phyloP scores from a whole-genome alignment of 768 basidiomycete genomes.

The Coprinopsis marcescibilis region DNA sequence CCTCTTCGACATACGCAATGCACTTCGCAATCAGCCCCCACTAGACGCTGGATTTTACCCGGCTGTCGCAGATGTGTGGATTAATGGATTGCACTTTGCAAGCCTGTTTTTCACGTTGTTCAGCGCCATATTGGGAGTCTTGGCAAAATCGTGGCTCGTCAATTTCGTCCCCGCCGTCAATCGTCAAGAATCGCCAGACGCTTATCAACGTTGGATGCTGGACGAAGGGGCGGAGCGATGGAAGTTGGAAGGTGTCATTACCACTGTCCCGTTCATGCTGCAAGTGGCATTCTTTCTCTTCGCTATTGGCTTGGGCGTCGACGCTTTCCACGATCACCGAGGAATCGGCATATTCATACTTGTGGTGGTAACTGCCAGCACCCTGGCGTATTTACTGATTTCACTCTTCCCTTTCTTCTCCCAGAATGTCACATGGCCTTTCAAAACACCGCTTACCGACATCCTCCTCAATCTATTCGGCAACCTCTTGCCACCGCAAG shows the following conservation, averaged over 20 bases:
- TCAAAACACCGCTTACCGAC: slow-evolving; percentile 7
- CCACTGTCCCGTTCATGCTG: slow-evolving; percentile 14
- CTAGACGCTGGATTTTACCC: neutral
- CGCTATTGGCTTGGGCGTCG: slow-evolving; percentile 16
- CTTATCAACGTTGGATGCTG: slow-evolving; percentile 16
- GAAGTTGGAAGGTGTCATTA: slow-evolving; percentile 15
- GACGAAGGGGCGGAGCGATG: slow-evolving; percentile 15
- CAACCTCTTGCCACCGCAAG: neutral
- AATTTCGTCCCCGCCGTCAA: slow-evolving; percentile 15
- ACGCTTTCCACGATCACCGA: neutral
- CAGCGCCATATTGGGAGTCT: slow-evolving; percentile 23
- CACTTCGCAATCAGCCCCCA: neutral
- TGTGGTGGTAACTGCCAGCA: neutral
- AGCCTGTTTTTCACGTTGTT: slow-evolving; percentile 21
- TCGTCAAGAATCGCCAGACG: slow-evolving; percentile 14
- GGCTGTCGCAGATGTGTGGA: slow-evolving; percentile 13
- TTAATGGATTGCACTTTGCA: slow-evolving; percentile 22
- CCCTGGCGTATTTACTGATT: slow-evolving; percentile 2
- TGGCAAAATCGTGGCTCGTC: slow-evolving; percentile 19
- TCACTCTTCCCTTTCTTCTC: slow-evolving; percentile 1
- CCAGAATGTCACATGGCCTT: slow-evolving; percentile 5
- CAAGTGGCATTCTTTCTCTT: slow-evolving; percentile 18
- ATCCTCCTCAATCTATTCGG: neutral
- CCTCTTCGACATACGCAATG: slow-evolving; percentile 11
- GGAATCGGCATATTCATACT: slow-evolving; percentile 1